phyloP scores from a whole-genome alignment of 768 basidiomycete genomes.

The Candolleomyces eurysporus region DNA sequence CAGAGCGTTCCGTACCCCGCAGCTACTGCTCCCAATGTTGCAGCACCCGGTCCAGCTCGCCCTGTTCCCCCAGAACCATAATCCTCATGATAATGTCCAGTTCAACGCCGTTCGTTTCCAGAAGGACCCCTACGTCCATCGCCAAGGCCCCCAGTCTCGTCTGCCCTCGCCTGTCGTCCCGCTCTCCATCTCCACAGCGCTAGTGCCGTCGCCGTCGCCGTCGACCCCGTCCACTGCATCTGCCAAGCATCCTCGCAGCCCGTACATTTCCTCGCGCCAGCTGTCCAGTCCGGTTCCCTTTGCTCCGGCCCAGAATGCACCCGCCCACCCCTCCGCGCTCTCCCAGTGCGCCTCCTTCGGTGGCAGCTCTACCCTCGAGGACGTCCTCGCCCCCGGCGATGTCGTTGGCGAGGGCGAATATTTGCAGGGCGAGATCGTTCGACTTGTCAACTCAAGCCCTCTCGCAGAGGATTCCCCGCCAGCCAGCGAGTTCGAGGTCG shows the following conservation, averaged over 20 bases:
- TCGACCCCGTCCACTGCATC: constrained; percentile 35
- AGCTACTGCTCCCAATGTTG: constrained; percentile 49
- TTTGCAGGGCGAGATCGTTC: constrained; percentile 66
- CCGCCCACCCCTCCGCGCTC: constrained; percentile 21
- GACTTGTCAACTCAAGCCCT: constrained; percentile 46
- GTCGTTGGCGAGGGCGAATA: constrained; percentile 63
- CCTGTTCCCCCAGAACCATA: constrained; percentile 34
- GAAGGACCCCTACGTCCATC: constrained; percentile 33
- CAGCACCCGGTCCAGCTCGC: constrained; percentile 50
- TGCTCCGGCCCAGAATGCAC: constrained; percentile 20
- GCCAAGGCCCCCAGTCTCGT: constrained; percentile 17
- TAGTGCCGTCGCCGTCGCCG: constrained; percentile 34
- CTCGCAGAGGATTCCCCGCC: constrained; percentile 39
- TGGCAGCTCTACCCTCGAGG: constrained; percentile 43
- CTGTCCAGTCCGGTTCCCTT: constrained; percentile 30
- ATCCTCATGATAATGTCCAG: constrained; percentile 17
- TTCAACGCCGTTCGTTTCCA: constrained; percentile 37
- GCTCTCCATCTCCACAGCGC: constrained; percentile 28
- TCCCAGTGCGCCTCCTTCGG: constrained; percentile 34
- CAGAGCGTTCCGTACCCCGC: constrained; percentile 13
- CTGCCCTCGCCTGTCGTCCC: constrained; percentile 21
- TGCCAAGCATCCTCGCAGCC: constrained; percentile 35
- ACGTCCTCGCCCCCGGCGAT: constrained; percentile 74
- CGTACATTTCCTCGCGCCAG: constrained; percentile 36
- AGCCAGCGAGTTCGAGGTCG: constrained; percentile 76